A percentile compares a stretch with the other conserved stretches of the same genome.
Conservation (phyloP, 768 basidiomycete species). For the Panus rudis region DNA sequence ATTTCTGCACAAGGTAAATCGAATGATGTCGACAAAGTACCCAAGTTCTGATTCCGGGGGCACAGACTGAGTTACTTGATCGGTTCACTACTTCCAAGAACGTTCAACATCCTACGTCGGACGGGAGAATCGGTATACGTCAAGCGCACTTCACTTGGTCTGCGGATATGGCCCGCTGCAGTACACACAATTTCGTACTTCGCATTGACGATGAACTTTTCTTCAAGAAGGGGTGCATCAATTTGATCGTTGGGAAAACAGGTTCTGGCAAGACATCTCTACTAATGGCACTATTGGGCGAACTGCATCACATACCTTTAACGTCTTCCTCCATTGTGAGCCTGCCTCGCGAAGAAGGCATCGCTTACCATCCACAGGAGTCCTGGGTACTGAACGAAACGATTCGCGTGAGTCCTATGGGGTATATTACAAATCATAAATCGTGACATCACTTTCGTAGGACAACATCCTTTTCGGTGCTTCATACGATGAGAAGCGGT, state of each 20-base stretch:
- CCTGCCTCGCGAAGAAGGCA: slow-evolving; percentile 35
- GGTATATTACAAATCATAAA: background rate
- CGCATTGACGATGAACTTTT: slow-evolving; percentile 18
- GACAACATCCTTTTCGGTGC: slow-evolving; percentile 25
- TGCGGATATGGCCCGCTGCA: slow-evolving; percentile 9
- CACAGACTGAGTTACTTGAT: slow-evolving; percentile 26
- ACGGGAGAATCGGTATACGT: slow-evolving; percentile 16
- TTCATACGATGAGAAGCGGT: slow-evolving; percentile 22
- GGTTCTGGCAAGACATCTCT: slow-evolving; percentile 23
- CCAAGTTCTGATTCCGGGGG: background rate
- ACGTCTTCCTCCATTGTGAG: slow-evolving; percentile 30
- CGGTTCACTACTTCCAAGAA: slow-evolving; percentile 7
- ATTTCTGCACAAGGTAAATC: slow-evolving; percentile 26
- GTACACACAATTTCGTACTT: slow-evolving; percentile 12
- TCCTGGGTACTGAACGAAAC: slow-evolving; percentile 39
- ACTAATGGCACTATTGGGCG: slow-evolving; percentile 23
- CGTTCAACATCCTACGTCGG: background rate
- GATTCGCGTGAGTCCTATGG: slow-evolving; percentile 12
- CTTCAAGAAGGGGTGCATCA: slow-evolving; percentile 20
- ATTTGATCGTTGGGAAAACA: slow-evolving; percentile 23
- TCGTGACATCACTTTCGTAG: slow-evolving; percentile 9
- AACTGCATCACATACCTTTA: slow-evolving; percentile 20
- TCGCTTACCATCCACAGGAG: slow-evolving; percentile 39
- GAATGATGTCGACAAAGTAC: background rate
- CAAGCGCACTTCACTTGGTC: slow-evolving; percentile 27